A percentile compares a stretch with the other conserved stretches of the same genome.
Evolutionary conservation across 2,329 filamentous ascomycete species (phyloP).

Genomic region (Diaporthe capsici): DNA sequence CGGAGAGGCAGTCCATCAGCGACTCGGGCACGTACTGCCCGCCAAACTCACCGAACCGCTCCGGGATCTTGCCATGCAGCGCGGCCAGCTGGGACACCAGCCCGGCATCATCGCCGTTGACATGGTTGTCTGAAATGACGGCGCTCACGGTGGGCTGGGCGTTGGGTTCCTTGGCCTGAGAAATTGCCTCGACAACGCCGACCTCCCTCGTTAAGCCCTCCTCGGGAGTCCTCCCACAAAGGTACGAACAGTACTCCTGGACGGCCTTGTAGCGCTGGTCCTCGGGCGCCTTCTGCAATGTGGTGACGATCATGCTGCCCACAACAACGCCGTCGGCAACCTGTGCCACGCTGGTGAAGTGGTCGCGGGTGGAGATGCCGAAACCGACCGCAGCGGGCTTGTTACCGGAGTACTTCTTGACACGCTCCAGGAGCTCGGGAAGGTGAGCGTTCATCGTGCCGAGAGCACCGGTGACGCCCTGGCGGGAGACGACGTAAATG

Average conservation of each 20-base stretch:
- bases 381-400: conserved; percentile 95
- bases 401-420: conserved; percentile 93
- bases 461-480: conserved; percentile 94
- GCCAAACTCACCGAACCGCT: conserved; percentile 94
- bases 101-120: conserved; percentile 59
- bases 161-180: conserved; percentile 71
- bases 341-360: conserved; percentile 87
- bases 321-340: conserved; percentile 96
- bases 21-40: conserved; percentile 98
- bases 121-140: conserved; percentile 69
- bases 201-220: conserved; percentile 72
- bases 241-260: conserved; percentile 86
- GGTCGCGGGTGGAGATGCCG: conserved; percentile 94
- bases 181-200: conserved; percentile 77
- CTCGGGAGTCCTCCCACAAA: conserved; percentile 63
- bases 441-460: conserved; percentile 86
- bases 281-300: conserved; percentile 76
- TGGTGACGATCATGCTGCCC: conserved; percentile 93
- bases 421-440: conserved; percentile 84
- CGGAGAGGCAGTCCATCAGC: conserved; percentile 93
- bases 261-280: conserved; percentile 80
- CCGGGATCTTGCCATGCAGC: conserved; percentile 83
- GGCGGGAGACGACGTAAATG: conserved; percentile 97
- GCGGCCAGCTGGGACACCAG: conserved; percentile 89
- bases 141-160: conserved; percentile 77